These are phyloP conservation scores for Diatrype stigma DNA, from an alignment of 2,329 filamentous ascomycete species.

Conservation along the genomic window DNA sequence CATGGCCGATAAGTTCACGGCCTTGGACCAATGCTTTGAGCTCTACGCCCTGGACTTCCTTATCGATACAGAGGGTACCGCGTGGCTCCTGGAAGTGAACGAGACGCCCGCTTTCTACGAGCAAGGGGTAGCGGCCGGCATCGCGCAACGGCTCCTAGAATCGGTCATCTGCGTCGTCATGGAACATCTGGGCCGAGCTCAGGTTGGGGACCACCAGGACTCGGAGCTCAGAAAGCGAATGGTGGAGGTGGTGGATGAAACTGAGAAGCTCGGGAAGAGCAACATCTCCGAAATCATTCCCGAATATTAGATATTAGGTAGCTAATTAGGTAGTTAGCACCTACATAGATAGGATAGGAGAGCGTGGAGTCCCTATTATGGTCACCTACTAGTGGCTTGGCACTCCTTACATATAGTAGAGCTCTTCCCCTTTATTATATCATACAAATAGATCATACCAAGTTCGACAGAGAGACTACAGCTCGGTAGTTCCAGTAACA, in stretches of 20 bases:
- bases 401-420: too few species aligned
- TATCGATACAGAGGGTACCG: conserved; percentile 26
- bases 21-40: conserved; percentile 33
- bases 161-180: conserved; percentile 29
- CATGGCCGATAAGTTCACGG: conserved; percentile 35
- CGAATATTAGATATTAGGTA: conserved; percentile 4
- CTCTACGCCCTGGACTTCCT: conserved; percentile 34
- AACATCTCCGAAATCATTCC: conserved; percentile 24
- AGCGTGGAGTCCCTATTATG: too few species aligned
- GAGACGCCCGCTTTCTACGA: conserved; percentile 36
- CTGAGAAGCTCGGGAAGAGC: conserved; percentile 22
- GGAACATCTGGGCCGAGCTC: conserved; percentile 28
- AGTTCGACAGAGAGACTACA: too few species aligned
- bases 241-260: conserved; percentile 25
- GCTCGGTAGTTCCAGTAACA: too few species aligned
- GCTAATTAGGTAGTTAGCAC: too few species aligned
- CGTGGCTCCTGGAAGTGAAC: conserved; percentile 35
- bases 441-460: too few species aligned
- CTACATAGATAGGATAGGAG: too few species aligned
- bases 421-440: too few species aligned
- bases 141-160: conserved; percentile 32
- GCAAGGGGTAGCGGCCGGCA: conserved; percentile 27
- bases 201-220: conserved; percentile 8
- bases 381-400: too few species aligned
- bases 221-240: conserved; percentile 13